Base-by-base conservation (phyloP, 2,329 filamentous ascomycete genomes). In the Zelopaecilomyces penicillatus region DNA sequence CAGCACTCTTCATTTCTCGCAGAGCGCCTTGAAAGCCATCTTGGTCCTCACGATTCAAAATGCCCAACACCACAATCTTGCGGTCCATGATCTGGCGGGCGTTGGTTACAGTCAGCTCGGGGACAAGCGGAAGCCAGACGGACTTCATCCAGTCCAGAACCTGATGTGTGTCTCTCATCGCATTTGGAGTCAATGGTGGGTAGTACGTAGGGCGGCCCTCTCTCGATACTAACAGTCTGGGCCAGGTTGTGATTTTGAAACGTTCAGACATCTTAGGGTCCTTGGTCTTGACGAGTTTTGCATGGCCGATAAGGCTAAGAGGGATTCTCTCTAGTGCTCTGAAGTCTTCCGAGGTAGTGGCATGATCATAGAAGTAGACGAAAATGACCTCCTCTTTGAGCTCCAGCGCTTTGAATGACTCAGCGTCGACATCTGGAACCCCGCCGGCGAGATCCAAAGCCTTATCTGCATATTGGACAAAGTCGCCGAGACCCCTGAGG, bases 181-280 rank as follows among this genome's bases (percentile, higher is more conserved):
- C 89, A 56, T 84, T 80, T 1, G 93, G 93, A 1, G 88, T 85
- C 34, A 96, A 75, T 6, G 85, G 87, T 29, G 82, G 85, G 64
- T 94, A 98, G 65, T 96, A 96, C 1, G 83, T 91, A 34, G 93
- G 84, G 37, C 90, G 83, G 7, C 89, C 89, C 61, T 96, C 89
- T 47, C 93, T 78, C 9, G 87, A 87, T 4, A 96, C 93, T 48
- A 98, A 66, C 37, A 98, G 71, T 45, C 91, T 82, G n/a, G 93
- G 93, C 87, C 89, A 97, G 1, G 91, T 97, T 4, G 86, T 90
- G 57, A 98, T 93, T 74, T 94, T 95, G 75, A 90, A 98, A 46
- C 87, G 78, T 38, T 88, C 77, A 48, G 78, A 83, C 46, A 98
- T 73, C 43, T 74, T 75, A 10, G 79, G 74, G 58, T 93, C 89